These are phyloP conservation scores for Lentinula aciculospora DNA, from an alignment of 768 basidiomycete species.

Conservation along the genomic window DNA sequence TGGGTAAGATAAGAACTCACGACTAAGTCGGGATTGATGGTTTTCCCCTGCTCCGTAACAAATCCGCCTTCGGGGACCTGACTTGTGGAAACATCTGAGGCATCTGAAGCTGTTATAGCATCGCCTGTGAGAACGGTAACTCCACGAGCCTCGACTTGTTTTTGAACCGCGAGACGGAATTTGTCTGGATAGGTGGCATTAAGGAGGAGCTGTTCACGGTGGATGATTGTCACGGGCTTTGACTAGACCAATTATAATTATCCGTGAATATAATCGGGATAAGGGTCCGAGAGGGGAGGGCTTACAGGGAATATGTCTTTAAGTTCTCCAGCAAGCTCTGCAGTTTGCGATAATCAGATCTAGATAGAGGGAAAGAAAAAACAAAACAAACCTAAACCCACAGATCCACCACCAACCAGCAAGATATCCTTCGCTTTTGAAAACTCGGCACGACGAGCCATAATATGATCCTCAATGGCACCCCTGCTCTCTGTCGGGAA, in stretches of 20 bases:
- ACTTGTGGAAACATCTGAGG: constrained; percentile 11
- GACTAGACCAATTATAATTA: neutral
- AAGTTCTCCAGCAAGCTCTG: constrained; percentile 21
- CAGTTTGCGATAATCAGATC: neutral
- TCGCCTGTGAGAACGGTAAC: constrained; percentile 32
- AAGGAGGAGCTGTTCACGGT: constrained; percentile 33
- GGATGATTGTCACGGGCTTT: constrained; percentile 40
- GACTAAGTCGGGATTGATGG: constrained; percentile 36
- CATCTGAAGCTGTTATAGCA: constrained; percentile 29
- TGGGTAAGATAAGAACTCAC: constrained; percentile 22
- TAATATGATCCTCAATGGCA: constrained; percentile 15
- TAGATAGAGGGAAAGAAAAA: neutral
- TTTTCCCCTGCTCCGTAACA: constrained; percentile 31
- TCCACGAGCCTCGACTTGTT: constrained; percentile 25
- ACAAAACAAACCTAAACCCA: constrained; percentile 37
- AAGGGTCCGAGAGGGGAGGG: neutral
- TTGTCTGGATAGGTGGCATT: constrained; percentile 37
- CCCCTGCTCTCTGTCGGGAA: constrained; percentile 30
- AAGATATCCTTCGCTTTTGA: constrained; percentile 36
- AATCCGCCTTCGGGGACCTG: constrained; percentile 17
- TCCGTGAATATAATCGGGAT: neutral
- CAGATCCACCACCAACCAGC: constrained; percentile 52
- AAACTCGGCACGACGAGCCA: constrained; percentile 27
- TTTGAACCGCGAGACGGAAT: constrained; percentile 33
- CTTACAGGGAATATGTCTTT: constrained; percentile 15